Conservation (phyloP, 805 yeast species). For the Teunomyces funiuensis region DNA sequence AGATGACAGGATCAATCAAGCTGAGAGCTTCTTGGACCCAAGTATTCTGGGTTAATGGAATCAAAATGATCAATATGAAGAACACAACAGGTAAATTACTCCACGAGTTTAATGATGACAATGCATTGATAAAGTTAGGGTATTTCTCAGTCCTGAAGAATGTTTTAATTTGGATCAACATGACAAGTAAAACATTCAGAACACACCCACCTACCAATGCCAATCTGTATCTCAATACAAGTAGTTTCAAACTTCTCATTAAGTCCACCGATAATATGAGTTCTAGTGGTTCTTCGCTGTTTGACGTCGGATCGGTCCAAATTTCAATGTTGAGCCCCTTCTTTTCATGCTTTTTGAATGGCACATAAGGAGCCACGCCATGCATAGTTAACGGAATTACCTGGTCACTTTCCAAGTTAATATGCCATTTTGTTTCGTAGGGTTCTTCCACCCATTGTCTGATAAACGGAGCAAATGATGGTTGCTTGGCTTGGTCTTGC, state of each 20-base stretch:
- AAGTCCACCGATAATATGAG: constrained; percentile 51
- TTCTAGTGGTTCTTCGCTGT: constrained; percentile 28
- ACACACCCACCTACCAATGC: constrained; percentile 71
- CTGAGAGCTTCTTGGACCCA: constrained; percentile 40
- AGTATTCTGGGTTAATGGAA: constrained; percentile 35
- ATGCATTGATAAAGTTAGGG: constrained; percentile 35
- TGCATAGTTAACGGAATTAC: constrained; percentile 42
- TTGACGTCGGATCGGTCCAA: constrained; percentile 45
- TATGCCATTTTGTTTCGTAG: constrained; percentile 78
- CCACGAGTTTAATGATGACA: constrained; percentile 28
- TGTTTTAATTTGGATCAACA: constrained; percentile 54
- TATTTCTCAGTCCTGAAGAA: constrained; percentile 24
- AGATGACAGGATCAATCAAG: constrained; percentile 53
- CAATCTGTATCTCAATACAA: constrained; percentile 76
- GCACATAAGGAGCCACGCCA: constrained; percentile 70
- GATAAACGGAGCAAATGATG: constrained; percentile 56
- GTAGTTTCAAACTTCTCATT: constrained; percentile 59
- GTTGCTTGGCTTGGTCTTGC: constrained; percentile 8
- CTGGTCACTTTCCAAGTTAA: constrained; percentile 44
- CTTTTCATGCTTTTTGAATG: constrained; percentile 41
- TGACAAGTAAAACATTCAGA: constrained; percentile 50
- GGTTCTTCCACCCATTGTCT: constrained; percentile 67
- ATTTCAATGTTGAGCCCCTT: constrained; percentile 33
- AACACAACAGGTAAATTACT: constrained; percentile 21
- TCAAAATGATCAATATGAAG: constrained; percentile 32